These are phyloP conservation scores for Salvia sclarea DNA, from an alignment of 305 asterid genomes.

Conservation along the genomic window DNA sequence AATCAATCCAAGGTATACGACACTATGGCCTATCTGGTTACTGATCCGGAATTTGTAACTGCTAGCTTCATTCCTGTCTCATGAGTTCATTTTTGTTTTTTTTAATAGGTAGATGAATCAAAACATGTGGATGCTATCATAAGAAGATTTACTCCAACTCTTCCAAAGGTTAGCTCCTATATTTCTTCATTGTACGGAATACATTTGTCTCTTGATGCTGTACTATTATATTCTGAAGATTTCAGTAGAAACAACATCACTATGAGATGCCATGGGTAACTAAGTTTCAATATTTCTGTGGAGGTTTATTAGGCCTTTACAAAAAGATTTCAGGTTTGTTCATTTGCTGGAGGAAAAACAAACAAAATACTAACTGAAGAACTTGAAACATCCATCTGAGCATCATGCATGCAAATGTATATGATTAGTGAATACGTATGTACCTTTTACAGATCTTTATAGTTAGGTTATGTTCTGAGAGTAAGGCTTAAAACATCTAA, in stretches of 20 bases:
- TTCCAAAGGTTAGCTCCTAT: constrained; percentile 66
- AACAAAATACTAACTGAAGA: constrained; percentile 5
- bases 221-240: constrained; percentile 12
- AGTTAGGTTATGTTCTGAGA: background rate
- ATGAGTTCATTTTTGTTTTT: constrained; percentile 22
- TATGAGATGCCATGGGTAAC: constrained; percentile 14
- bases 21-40: constrained; percentile 24
- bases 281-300: constrained; percentile 2
- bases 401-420: constrained; percentile 10
- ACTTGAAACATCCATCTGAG: constrained; percentile 9
- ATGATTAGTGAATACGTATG: background rate
- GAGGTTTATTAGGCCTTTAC: constrained; percentile 16
- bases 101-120: constrained; percentile 55
- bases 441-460: background rate
- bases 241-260: constrained; percentile 18
- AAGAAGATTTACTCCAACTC: constrained; percentile 56
- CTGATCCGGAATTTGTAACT: constrained; percentile 1
- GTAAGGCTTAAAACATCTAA: background rate
- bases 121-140: constrained; percentile 55
- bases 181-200: constrained; percentile 38
- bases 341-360: background rate
- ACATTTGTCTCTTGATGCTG: constrained; percentile 25
- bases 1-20: constrained; percentile 53
- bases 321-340: background rate
- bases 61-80: constrained; percentile 20